These are phyloP conservation scores for Lactifluus hygrophoroides DNA, from an alignment of 768 basidiomycete genomes.

Conservation along the genomic window DNA sequence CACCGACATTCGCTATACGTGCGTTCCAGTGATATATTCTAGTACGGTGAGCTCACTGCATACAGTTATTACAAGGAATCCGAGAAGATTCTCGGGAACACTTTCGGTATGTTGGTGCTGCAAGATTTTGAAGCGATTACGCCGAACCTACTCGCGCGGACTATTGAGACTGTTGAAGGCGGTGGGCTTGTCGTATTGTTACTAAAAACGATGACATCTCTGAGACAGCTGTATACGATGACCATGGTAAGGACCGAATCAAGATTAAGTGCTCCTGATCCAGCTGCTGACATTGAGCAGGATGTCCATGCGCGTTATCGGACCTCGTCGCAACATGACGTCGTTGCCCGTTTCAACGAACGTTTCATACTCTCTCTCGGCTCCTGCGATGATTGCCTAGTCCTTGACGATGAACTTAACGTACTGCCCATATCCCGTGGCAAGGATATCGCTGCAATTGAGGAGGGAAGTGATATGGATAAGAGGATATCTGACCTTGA, in stretches of 20 bases:
- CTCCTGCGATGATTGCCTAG: conserved; percentile 84
- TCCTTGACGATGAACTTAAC: conserved; percentile 96
- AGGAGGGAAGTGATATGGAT: conserved; percentile 40
- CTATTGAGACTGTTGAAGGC: conserved; percentile 97
- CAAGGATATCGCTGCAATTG: conserved; percentile 77
- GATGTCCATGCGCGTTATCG: conserved; percentile 95
- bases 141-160: conserved; percentile 91
- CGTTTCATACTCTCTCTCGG: conserved; percentile 97
- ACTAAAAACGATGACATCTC: conserved; percentile 89
- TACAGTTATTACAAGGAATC: conserved; percentile 89
- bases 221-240: conserved; percentile 90
- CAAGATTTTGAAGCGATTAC: conserved; percentile 99
- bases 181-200: conserved; percentile 84
- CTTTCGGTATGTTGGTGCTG: conserved; percentile 92
- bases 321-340: conserved; percentile 81
- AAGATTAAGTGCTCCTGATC: neutral
- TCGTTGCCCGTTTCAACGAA: conserved; percentile 95
- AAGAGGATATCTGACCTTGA: conserved; percentile 58
- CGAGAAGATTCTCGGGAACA: conserved; percentile 93
- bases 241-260: conserved; percentile 41
- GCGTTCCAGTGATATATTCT: conserved; percentile 26
- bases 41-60: neutral
- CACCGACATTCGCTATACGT: conserved; percentile 98
- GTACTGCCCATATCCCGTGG: conserved; percentile 92
- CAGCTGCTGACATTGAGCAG: conserved; percentile 32